These are phyloP conservation scores for Canariomyces notabilis DNA, from an alignment of 2,329 filamentous ascomycete species.

Conservation along the genomic window DNA sequence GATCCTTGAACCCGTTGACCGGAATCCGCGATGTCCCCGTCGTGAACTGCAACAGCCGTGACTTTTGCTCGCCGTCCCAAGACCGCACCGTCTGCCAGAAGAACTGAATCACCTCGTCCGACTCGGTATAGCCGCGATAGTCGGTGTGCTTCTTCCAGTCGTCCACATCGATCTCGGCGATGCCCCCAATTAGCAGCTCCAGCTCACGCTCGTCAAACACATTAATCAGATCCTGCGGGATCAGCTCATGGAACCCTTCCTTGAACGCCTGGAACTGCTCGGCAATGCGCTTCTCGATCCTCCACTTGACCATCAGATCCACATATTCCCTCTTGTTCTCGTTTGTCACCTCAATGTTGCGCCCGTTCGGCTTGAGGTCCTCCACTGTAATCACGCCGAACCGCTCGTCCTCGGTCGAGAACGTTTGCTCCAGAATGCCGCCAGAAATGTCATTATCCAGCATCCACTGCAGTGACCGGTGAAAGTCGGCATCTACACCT, in stretches of 20 bases:
- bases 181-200: constrained; percentile 93
- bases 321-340: constrained; percentile 99
- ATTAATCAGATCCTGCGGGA: constrained; percentile 92
- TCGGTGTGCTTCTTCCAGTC: constrained; percentile 99
- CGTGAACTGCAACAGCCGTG: constrained; percentile 89
- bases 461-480: constrained; percentile 94
- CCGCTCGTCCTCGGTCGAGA: constrained; percentile 93
- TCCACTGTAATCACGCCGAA: constrained; percentile 94
- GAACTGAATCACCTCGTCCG: constrained; percentile 93
- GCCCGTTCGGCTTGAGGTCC: constrained; percentile 84
- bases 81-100: constrained; percentile 97
- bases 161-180: constrained; percentile 98
- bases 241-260: constrained; percentile 94
- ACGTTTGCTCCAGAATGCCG: constrained; percentile 89
- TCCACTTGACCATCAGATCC: constrained; percentile 97
- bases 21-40: constrained; percentile 97
- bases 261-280: constrained; percentile 99
- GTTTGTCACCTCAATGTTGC: constrained; percentile 93
- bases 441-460: constrained; percentile 93
- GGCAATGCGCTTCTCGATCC: constrained; percentile 95
- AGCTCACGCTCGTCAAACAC: constrained; percentile 98
- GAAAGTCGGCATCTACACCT: constrained; percentile 96
- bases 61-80: constrained; percentile 99
- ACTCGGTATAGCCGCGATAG: constrained; percentile 97
- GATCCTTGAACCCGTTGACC: constrained; percentile 98